Evolutionary conservation across 129 eudicot genomes (phyloP).

Genomic region (Silybum marianum): DNA sequence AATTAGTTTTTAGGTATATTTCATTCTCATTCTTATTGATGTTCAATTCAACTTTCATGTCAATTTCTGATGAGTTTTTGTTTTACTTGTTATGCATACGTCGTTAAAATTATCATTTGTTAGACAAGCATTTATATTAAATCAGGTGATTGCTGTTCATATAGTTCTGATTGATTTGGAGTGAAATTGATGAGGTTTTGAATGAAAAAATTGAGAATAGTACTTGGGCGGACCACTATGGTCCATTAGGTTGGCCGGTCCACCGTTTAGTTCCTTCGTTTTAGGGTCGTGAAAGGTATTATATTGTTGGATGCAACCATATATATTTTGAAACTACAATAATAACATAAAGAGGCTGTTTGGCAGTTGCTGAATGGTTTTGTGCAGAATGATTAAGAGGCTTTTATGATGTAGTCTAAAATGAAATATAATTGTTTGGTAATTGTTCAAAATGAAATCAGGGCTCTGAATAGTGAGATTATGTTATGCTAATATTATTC

Average conservation of each 20-base stretch:
- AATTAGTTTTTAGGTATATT: slow-evolving; percentile 20
- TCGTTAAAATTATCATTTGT: background rate
- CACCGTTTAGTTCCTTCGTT: no score
- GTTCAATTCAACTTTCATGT: background rate
- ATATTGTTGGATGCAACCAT: background rate
- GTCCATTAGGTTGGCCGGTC: no score
- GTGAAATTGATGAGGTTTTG: background rate
- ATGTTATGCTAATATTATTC: background rate
- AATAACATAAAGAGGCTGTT: background rate
- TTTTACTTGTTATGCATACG: background rate
- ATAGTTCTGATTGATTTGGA: background rate
- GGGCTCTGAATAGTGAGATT: background rate
- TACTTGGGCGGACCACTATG: no score
- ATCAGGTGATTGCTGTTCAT: background rate
- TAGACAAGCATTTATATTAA: background rate
- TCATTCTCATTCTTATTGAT: background rate
- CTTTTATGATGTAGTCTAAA: no score
- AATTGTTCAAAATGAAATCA: no score
- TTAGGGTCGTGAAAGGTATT: background rate
- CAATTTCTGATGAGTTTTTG: background rate
- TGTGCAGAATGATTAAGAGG: no score
- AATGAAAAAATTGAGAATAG: background rate
- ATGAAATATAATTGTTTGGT: no score
- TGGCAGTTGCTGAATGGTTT: no score
- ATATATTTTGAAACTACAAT: background rate